These are phyloP conservation scores for Flaveria ramosissima DNA, from an alignment of 129 eudicot species.

Conservation along the genomic window DNA sequence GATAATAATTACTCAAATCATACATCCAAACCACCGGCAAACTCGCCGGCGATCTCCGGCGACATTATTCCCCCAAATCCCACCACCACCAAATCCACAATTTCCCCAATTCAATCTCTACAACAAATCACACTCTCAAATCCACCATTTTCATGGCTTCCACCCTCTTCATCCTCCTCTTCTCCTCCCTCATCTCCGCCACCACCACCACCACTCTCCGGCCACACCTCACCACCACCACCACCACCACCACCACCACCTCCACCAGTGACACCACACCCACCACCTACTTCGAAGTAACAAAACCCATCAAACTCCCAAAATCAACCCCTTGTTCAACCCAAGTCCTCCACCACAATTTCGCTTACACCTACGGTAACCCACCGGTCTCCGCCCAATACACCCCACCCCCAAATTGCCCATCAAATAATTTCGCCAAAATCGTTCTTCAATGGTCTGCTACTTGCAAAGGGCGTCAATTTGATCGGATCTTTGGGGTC, in stretches of 20 bases:
- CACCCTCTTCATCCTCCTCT: slow-evolving; percentile 30
- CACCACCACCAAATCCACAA: too few relatives aligned
- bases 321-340: slow-evolving; percentile 58
- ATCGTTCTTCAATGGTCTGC: slow-evolving; percentile 73
- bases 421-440: slow-evolving; percentile 38
- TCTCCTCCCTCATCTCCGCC: slow-evolving; percentile 38
- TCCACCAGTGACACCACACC: slow-evolving; percentile 31
- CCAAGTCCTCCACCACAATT: slow-evolving; percentile 52
- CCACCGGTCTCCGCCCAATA: slow-evolving; percentile 59
- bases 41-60: too few relatives aligned
- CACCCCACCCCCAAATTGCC: slow-evolving; percentile 56
- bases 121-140: too few relatives aligned
- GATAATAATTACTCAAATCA: too few relatives aligned
- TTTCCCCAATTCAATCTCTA: too few relatives aligned
- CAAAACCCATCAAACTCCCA: slow-evolving; percentile 65
- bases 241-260: slow-evolving; percentile 6
- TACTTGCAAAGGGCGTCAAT: slow-evolving; percentile 71
- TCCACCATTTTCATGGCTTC: slow-evolving; percentile 39
- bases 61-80: too few relatives aligned
- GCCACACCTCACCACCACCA: slow-evolving; percentile 39
- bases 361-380: slow-evolving; percentile 60
- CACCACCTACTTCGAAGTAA: slow-evolving; percentile 76
- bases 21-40: too few relatives aligned
- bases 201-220: slow-evolving; percentile 41
- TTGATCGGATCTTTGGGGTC: slow-evolving; percentile 73